Conservation (phyloP, 2,329 filamentous ascomycete species). For the Exophiala phaeomuriformis region DNA sequence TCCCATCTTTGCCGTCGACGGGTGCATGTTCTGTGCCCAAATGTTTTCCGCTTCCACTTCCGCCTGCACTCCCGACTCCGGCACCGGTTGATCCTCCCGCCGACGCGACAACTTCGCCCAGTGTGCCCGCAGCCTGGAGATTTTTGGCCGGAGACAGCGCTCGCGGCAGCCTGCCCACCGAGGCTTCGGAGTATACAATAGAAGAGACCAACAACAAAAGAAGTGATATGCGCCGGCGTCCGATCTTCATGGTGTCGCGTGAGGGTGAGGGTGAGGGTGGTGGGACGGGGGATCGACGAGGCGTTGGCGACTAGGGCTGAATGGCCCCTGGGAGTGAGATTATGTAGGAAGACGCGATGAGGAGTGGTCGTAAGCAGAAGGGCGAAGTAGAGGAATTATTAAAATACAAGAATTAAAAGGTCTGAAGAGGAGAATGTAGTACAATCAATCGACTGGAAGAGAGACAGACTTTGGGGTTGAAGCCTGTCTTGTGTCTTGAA, state of each 20-base stretch:
- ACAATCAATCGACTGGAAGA: too few relatives aligned
- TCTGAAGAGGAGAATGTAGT: too few relatives aligned
- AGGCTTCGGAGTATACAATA: conserved; percentile 27
- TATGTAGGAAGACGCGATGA: too few relatives aligned
- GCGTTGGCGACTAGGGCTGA: too few relatives aligned
- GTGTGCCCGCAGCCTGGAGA: conserved; percentile 3
- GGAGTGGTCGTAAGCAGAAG: too few relatives aligned
- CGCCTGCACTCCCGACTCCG: conserved; percentile 11
- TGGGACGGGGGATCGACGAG: background rate
- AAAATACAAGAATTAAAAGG: too few relatives aligned
- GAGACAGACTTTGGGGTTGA: background rate
- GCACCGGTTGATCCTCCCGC: conserved; percentile 1
- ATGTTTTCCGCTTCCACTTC: conserved; percentile 23
- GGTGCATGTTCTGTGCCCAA: conserved; percentile 71
- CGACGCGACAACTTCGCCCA: conserved; percentile 13
- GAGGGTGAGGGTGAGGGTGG: background rate
- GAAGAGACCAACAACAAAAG: conserved; percentile 34
- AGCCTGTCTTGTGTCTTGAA: background rate
- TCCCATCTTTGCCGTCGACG: conserved; percentile 86
- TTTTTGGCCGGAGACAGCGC: conserved; percentile 5
- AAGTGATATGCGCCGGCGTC: conserved; percentile 29
- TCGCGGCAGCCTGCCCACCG: conserved; percentile 14
- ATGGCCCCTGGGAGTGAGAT: too few relatives aligned
- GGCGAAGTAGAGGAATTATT: too few relatives aligned
- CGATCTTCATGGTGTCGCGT: conserved; percentile 32